Percentiles rank a stretch among this genome's conserved stretches.
Evolutionary conservation across 768 basidiomycete genomes (phyloP).

Genomic region (Cystobasidium onofrii): DNA sequence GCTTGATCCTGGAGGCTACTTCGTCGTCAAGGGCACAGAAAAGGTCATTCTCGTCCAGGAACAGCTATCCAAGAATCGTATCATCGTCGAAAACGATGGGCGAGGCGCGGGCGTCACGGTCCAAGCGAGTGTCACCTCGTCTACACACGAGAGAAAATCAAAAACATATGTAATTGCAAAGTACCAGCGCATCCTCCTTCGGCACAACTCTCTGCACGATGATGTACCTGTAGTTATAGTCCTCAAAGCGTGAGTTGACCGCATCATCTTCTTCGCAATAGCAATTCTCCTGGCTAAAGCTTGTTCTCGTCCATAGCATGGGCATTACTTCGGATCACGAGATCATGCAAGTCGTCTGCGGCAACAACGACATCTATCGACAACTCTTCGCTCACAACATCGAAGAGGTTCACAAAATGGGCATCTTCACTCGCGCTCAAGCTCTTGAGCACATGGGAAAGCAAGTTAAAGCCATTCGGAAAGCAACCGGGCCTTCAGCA

Average conservation of each 20-base stretch:
- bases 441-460: slow-evolving; percentile 89
- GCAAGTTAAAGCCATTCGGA: slow-evolving; percentile 79
- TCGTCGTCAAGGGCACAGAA: slow-evolving; percentile 97
- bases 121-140: slow-evolving; percentile 50
- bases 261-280: not conserved
- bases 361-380: slow-evolving; percentile 79
- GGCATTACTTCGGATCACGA: slow-evolving; percentile 97
- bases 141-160: slow-evolving; percentile 61
- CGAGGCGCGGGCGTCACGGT: slow-evolving; percentile 53
- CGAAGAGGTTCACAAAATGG: slow-evolving; percentile 86
- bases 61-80: slow-evolving; percentile 96
- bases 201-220: slow-evolving; percentile 95
- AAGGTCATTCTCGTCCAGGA: slow-evolving; percentile 99
- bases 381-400: slow-evolving; percentile 78
- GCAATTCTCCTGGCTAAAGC: not conserved
- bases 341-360: slow-evolving; percentile 85
- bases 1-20: slow-evolving; percentile 97
- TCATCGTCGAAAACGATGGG: slow-evolving; percentile 88
- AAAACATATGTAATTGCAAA: slow-evolving; percentile 97
- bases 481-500: slow-evolving; percentile 52
- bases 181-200: slow-evolving; percentile 85
- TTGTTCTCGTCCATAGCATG: slow-evolving; percentile 47
- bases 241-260: slow-evolving; percentile 60
- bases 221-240: slow-evolving; percentile 93
- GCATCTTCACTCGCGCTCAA: slow-evolving; percentile 81